Evolutionary conservation across 768 basidiomycete species (phyloP).

Genomic region (Boletus reticulatus): DNA sequence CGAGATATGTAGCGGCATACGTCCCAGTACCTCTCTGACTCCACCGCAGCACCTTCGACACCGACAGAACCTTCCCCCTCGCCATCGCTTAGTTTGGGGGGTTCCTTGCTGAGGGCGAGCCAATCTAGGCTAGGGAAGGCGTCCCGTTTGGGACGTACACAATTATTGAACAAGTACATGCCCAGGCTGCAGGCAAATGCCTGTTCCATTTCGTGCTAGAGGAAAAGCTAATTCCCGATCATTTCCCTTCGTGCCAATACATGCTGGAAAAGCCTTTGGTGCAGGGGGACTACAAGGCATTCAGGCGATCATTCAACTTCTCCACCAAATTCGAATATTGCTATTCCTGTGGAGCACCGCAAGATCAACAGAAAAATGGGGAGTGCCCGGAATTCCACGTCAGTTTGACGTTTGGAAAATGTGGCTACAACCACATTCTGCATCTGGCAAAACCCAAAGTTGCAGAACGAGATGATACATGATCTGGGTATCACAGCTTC

Average conservation of each 20-base stretch:
- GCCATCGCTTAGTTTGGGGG: too few species aligned
- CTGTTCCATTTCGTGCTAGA: neutral
- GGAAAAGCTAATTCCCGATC: neutral
- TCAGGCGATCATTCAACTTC: neutral
- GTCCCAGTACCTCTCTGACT: too few species aligned
- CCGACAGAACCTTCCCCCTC: too few species aligned
- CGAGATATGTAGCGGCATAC: too few species aligned
- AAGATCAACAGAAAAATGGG: neutral
- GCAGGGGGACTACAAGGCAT: neutral
- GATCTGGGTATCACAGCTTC: too few species aligned
- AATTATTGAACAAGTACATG: neutral
- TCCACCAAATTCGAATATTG: neutral
- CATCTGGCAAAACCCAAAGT: slow-evolving; percentile 1
- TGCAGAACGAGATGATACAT: too few species aligned
- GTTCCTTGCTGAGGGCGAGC: neutral
- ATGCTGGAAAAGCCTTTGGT: neutral
- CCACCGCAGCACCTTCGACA: too few species aligned
- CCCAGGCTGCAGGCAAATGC: neutral
- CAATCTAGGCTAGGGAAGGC: neutral
- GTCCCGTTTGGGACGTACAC: neutral
- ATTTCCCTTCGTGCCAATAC: neutral
- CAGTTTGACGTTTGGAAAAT: neutral
- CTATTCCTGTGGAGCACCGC: neutral
- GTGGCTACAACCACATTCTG: slow-evolving; percentile 1
- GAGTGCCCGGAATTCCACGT: neutral